Evolutionary conservation across 2,329 filamentous ascomycete genomes (phyloP).

Genomic region (Sarocladiaceae sp.): DNA sequence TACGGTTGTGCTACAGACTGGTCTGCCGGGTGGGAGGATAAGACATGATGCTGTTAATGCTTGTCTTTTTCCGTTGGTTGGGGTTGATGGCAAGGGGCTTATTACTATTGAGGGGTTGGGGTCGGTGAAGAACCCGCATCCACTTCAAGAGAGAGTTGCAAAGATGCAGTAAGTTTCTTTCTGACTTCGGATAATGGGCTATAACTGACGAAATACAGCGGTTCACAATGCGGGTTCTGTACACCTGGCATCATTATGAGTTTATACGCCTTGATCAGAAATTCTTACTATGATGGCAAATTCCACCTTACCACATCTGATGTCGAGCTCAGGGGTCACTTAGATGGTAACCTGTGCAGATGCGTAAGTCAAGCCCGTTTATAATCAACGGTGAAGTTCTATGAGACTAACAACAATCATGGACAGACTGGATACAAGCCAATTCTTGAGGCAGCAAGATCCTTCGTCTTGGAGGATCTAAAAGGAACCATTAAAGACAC

Average conservation of each 20-base stretch:
- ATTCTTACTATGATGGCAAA: conserved; percentile 30
- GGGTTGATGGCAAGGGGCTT: conserved; percentile 88
- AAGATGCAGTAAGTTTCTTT: conserved; percentile 54
- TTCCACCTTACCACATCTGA: conserved; percentile 63
- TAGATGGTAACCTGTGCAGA: conserved; percentile 85
- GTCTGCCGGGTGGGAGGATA: conserved; percentile 77
- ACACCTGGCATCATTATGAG: conserved; percentile 94
- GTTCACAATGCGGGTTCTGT: conserved; percentile 83
- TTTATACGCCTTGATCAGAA: conserved; percentile 81
- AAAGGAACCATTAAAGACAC: conserved; percentile 52
- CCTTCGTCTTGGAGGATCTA: conserved; percentile 61
- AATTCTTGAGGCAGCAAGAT: conserved; percentile 90
- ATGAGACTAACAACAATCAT: background rate
- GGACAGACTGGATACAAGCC: conserved; percentile 77
- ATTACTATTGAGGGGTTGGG: conserved; percentile 92
- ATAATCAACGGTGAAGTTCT: no score
- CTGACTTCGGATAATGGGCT: background rate
- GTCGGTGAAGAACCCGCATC: conserved; percentile 74
- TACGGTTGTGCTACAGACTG: conserved; percentile 83
- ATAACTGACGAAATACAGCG: conserved; percentile 24
- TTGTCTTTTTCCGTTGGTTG: conserved; percentile 82
- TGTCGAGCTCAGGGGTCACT: conserved; percentile 81
- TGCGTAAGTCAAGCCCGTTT: conserved; percentile 43
- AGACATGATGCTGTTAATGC: conserved; percentile 92
- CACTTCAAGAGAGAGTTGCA: conserved; percentile 79